A percentile compares a stretch with the other conserved stretches of the same genome.
Evolutionary conservation across 345 rosid species (phyloP).

Genomic region (Pugionium cornutum): DNA sequence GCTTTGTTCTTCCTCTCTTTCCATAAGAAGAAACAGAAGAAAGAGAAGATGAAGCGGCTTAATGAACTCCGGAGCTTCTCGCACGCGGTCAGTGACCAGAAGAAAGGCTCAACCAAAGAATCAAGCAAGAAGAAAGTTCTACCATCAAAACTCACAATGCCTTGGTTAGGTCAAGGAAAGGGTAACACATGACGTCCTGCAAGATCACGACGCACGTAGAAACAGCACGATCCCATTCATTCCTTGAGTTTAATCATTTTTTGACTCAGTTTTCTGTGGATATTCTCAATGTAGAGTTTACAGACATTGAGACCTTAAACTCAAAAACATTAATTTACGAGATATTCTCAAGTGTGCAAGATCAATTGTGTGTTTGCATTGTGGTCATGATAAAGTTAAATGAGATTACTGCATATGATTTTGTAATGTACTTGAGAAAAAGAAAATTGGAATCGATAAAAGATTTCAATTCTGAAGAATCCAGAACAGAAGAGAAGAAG

Average conservation of each 20-base stretch:
- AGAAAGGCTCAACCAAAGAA: constrained; percentile 24
- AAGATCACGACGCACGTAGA: constrained; percentile 33
- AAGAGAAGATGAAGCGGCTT: constrained; percentile 44
- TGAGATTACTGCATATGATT: constrained; percentile 21
- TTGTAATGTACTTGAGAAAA: constrained; percentile 21
- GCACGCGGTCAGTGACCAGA: constrained; percentile 36
- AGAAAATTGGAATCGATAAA: not conserved
- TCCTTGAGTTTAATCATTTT: not conserved
- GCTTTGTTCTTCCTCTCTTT: constrained; percentile 42
- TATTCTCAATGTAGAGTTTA: too few relatives aligned
- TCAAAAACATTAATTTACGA: not conserved
- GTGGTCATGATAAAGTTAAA: constrained; percentile 2
- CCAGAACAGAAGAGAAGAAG: constrained; percentile 15
- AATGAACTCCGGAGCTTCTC: constrained; percentile 42
- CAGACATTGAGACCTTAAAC: constrained; percentile 23
- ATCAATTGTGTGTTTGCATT: constrained; percentile 22
- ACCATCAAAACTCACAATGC: constrained; percentile 30
- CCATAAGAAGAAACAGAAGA: constrained; percentile 43
- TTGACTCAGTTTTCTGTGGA: too few relatives aligned
- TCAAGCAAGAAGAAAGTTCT: constrained; percentile 38
- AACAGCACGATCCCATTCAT: not conserved
- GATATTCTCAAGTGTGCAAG: constrained; percentile 3
- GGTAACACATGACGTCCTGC: constrained; percentile 16
- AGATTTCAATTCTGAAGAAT: not conserved
- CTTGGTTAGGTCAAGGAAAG: constrained; percentile 41